phyloP scores from a whole-genome alignment of 2,329 filamentous ascomycete genomes.

The Diplodia seriata region DNA sequence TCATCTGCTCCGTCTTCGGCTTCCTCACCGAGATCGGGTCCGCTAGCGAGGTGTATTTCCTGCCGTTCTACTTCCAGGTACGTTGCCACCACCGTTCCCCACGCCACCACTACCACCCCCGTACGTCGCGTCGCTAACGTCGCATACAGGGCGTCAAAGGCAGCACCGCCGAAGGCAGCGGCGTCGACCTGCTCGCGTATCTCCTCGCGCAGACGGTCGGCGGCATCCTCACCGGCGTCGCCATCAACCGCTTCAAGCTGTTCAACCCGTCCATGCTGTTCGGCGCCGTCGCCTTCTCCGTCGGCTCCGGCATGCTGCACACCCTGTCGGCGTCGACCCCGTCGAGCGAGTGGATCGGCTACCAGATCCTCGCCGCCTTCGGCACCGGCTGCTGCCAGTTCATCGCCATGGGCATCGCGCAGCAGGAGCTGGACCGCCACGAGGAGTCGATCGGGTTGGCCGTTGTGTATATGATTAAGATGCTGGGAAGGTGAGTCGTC shows the following conservation, averaged over 20 bases:
- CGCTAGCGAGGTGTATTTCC: slow-evolving; percentile 8
- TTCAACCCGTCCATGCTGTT: slow-evolving; percentile 15
- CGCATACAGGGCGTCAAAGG: slow-evolving; percentile 8
- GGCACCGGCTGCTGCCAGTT: slow-evolving; percentile 14
- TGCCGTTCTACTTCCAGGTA: slow-evolving; percentile 11
- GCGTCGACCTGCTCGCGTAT: slow-evolving; percentile 4
- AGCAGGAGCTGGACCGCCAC: slow-evolving; percentile 5
- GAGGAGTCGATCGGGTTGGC: slow-evolving; percentile 13
- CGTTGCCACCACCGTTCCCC: not conserved
- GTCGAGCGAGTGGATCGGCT: not conserved
- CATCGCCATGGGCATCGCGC: slow-evolving; percentile 18
- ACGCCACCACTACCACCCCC: too few species aligned
- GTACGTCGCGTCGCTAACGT: not conserved
- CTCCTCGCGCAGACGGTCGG: slow-evolving; percentile 6
- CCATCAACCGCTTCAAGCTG: slow-evolving; percentile 7
- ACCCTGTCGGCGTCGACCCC: not conserved
- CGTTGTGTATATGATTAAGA: slow-evolving; percentile 17
- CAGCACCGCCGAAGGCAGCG: slow-evolving; percentile 11
- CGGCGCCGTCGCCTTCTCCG: not conserved
- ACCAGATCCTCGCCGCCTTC: not conserved
- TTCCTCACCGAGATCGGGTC: slow-evolving; percentile 5
- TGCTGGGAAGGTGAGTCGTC: slow-evolving; percentile 1
- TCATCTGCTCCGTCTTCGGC: slow-evolving; percentile 13
- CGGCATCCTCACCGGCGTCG: slow-evolving; percentile 9
- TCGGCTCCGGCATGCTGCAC: not conserved